A percentile compares a stretch with the other conserved stretches of the same genome.
These are phyloP conservation scores for Torrubiella hemipterigena DNA, from an alignment of 2,329 filamentous ascomycete species.

Conservation along the genomic window DNA sequence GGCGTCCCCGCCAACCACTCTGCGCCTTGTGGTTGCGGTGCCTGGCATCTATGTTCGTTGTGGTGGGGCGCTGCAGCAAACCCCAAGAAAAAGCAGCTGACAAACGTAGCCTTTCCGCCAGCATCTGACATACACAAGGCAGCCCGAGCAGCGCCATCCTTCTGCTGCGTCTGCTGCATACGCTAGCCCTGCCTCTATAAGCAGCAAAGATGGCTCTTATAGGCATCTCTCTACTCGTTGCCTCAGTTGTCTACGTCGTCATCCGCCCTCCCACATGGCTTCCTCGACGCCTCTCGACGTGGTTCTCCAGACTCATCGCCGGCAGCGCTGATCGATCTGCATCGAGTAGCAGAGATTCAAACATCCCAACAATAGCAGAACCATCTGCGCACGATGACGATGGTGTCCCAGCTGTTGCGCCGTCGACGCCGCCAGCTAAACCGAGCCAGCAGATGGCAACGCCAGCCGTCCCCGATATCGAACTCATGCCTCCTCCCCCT, in stretches of 20 bases:
- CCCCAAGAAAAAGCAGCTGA: no score
- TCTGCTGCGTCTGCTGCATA: no score
- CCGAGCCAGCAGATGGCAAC: slow-evolving; percentile 30
- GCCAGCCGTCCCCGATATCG: slow-evolving; percentile 23
- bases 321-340: background rate
- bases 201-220: slow-evolving; percentile 40
- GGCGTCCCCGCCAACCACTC: no score
- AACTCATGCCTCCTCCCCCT: slow-evolving; percentile 7
- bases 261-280: slow-evolving; percentile 41
- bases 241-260: slow-evolving; percentile 44
- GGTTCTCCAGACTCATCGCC: background rate
- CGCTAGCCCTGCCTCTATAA: no score
- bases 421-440: slow-evolving; percentile 17
- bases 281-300: slow-evolving; percentile 9
- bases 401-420: slow-evolving; percentile 22
- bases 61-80: no score
- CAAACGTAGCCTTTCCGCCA: no score
- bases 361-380: slow-evolving; percentile 1
- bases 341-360: background rate
- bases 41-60: no score
- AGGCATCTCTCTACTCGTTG: slow-evolving; percentile 50
- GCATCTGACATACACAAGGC: no score
- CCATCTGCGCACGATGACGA: slow-evolving; percentile 4
- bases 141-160: no score
- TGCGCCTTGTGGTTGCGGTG: no score